Conservation (phyloP, 2,329 filamentous ascomycete genomes). For the Trichoderma harzianum region DNA sequence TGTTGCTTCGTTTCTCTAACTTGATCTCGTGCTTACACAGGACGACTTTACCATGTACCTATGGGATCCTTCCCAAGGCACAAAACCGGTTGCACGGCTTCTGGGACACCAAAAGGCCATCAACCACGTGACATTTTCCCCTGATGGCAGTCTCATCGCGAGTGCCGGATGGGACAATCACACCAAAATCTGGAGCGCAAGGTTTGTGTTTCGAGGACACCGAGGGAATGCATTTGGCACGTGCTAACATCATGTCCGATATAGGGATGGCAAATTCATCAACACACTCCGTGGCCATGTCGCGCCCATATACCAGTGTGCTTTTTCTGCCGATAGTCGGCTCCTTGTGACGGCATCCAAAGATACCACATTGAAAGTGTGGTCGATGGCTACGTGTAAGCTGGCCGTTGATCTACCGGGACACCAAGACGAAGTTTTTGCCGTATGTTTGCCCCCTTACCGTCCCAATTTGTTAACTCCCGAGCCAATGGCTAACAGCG, state of each 20-base stretch:
- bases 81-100: conserved; percentile 82
- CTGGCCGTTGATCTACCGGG: conserved; percentile 78
- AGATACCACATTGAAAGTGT: conserved; percentile 91
- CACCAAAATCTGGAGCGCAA: conserved; percentile 85
- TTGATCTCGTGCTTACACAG: background rate
- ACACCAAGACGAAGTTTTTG: conserved; percentile 90
- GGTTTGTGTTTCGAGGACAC: conserved; percentile 41
- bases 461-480: background rate
- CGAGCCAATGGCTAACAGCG: background rate
- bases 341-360: conserved; percentile 83
- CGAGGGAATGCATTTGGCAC: background rate
- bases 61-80: conserved; percentile 77
- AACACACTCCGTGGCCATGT: conserved; percentile 84
- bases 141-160: conserved; percentile 82
- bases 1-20: background rate
- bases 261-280: conserved; percentile 70
- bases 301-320: conserved; percentile 86
- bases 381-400: conserved; percentile 85
- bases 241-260: conserved; percentile 19
- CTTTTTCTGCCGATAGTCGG: conserved; percentile 90
- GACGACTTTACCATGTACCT: conserved; percentile 97
- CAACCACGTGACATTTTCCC: conserved; percentile 92
- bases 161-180: conserved; percentile 92
- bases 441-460: conserved; percentile 38
- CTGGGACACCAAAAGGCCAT: conserved; percentile 96